These are phyloP conservation scores for Rubia balearica DNA, from an alignment of 305 asterid genomes.

Conservation along the genomic window DNA sequence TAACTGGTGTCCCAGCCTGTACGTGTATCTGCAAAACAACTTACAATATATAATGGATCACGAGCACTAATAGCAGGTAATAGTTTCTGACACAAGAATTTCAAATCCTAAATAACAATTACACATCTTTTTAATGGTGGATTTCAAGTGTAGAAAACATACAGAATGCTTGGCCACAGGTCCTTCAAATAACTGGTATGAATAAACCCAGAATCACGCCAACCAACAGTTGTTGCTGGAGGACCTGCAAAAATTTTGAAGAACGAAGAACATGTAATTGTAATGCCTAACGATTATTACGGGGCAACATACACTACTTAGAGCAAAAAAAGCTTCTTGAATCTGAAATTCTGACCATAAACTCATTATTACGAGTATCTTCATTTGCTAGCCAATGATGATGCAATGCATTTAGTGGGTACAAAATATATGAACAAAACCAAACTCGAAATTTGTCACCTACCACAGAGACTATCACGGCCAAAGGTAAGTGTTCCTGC, in stretches of 20 bases:
- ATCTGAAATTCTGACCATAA: not conserved
- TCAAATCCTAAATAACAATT: not conserved
- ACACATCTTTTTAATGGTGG: not conserved
- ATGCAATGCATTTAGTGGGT: not conserved
- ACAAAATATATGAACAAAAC: not conserved
- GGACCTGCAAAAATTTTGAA: constrained; percentile 44
- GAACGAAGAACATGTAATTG: not conserved
- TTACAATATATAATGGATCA: not conserved
- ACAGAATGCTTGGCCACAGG: constrained; percentile 57
- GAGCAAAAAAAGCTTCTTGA: not conserved
- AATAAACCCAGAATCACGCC: constrained; percentile 95
- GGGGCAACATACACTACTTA: not conserved
- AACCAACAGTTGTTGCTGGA: constrained; percentile 90
- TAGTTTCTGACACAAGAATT: not conserved
- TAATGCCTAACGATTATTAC: not conserved
- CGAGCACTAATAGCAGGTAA: not conserved
- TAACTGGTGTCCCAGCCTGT: constrained; percentile 66
- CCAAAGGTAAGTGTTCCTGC: constrained; percentile 83
- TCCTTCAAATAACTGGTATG: constrained; percentile 73
- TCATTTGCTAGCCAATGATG: not conserved
- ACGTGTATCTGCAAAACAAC: constrained; percentile 51
- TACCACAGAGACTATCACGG: constrained; percentile 85
- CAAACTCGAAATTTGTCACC: constrained; percentile 18
- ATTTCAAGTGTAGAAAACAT: not conserved
- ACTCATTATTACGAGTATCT: not conserved